Base-by-base conservation (phyloP, 257 asterid genomes). In the Cinchona pubescens region DNA sequence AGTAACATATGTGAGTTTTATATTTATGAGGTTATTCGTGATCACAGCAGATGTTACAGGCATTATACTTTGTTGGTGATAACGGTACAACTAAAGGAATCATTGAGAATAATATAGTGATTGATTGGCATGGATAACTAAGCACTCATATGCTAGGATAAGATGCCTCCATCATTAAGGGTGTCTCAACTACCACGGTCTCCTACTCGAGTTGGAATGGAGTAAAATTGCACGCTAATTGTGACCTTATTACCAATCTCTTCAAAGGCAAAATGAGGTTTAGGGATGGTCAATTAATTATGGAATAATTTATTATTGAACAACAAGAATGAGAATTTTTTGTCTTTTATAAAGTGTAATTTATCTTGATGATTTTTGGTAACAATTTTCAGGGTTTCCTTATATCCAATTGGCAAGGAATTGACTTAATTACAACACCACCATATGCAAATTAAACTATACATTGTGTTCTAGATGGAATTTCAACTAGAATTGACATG, bases 381-480 rank as follows among this genome's bases (percentile, higher is more conserved):
- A n/a, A 13, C 2, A 12, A 7, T 9, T 40, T 78, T 76, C 88
- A 91, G 97, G 96, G 96, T 19, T 91, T 91, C 70, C 93, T 88
- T 55, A 87, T 91, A 43, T 91, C 97, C 42, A 92, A 90, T 81
- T 87, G 87, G 89, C 65, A 84, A 68, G 97, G 92, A 4, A 85
- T 91, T 21, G 97, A 91, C 72, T 81, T 82, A 68, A 82, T 91
- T n/a, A 91, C 93, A 1, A 63, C 82, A 2, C 90, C 93, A 0
- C 66, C 88, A 59, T 87, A 68, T 76, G 85, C 88, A 11, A 91
- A n/a, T n/a, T n/a, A n/a, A n/a, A 89, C 78, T 91, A 88, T 73
- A 86, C 93, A 62, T 82, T 61, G 87, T 53, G 59, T 53, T 21
- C n/a, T n/a, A n/a, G 63, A 58, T 59, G 65, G 37, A 27, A 29